These are phyloP conservation scores for Colletotrichum sp. DNA, from an alignment of 2,329 filamentous ascomycete genomes.

Conservation along the genomic window DNA sequence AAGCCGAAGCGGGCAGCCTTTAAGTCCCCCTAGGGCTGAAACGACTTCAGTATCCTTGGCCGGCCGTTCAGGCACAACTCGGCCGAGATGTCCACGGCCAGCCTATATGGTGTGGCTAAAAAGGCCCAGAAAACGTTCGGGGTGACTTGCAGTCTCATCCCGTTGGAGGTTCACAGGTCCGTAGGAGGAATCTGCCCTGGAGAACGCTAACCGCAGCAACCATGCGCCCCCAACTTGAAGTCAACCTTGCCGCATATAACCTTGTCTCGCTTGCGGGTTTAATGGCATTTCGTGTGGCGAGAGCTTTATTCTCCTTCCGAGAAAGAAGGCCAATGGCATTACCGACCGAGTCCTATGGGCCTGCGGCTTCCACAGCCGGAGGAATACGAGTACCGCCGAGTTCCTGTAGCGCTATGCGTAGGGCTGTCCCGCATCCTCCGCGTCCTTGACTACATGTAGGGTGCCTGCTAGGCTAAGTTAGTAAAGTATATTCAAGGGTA, in stretches of 20 bases:
- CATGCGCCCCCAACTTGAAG: neutral
- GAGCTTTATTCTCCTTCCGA: neutral
- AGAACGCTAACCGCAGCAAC: neutral
- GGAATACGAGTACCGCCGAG: neutral
- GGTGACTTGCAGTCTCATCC: neutral
- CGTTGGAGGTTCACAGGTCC: neutral
- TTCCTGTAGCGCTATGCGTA: neutral
- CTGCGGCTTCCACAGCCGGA: neutral
- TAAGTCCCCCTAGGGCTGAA: neutral
- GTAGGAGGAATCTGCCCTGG: neutral
- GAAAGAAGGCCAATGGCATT: neutral
- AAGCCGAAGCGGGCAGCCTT: neutral
- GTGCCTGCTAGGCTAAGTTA: neutral
- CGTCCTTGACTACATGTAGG: neutral
- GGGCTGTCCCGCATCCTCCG: neutral
- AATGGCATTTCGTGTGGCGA: neutral
- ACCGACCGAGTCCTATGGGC: neutral
- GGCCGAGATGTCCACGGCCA: neutral
- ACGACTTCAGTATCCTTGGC: neutral
- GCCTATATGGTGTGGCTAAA: neutral
- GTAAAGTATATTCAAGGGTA: neutral
- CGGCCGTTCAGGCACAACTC: neutral
- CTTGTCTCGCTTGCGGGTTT: neutral
- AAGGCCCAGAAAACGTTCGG: neutral
- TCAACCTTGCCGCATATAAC: neutral